phyloP scores from a whole-genome alignment of 345 rosid genomes.

The Adansonia digitata region DNA sequence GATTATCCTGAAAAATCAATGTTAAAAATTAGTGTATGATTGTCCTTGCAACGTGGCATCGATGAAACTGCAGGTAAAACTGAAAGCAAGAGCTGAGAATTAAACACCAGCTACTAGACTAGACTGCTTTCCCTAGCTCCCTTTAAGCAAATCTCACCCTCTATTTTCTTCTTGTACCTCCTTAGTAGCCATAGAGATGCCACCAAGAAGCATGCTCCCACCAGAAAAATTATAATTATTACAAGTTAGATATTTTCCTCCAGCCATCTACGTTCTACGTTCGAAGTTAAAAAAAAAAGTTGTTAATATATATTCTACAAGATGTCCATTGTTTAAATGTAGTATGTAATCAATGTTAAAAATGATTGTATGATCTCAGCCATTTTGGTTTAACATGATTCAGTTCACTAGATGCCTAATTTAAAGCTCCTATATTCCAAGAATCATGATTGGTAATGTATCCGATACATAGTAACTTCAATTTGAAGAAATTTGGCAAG shows the following conservation, averaged over 20 bases:
- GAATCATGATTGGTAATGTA: neutral
- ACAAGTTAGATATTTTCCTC: constrained; percentile 29
- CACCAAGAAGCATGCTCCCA: constrained; percentile 32
- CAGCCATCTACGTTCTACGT: constrained; percentile 31
- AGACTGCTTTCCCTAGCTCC: too few relatives aligned
- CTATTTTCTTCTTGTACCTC: constrained; percentile 35
- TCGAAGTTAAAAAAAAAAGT: constrained; percentile 5
- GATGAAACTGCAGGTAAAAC: constrained; percentile 27
- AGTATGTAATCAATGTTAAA: too few relatives aligned
- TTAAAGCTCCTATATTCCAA: neutral
- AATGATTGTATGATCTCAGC: neutral
- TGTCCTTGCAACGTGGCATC: constrained; percentile 23
- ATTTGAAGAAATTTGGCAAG: neutral
- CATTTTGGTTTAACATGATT: neutral
- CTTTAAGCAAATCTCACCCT: constrained; percentile 41
- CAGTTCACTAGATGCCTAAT: neutral
- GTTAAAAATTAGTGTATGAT: constrained; percentile 34
- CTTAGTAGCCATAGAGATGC: constrained; percentile 34
- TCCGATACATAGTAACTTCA: neutral
- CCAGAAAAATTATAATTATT: constrained; percentile 36
- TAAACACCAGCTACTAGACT: too few relatives aligned
- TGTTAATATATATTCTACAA: neutral
- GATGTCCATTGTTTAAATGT: too few relatives aligned
- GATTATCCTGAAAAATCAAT: constrained; percentile 37
- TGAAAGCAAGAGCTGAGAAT: too few relatives aligned